These are phyloP conservation scores for Dalbergia cultrata DNA, from an alignment of 306 rosid genomes.

Conservation along the genomic window DNA sequence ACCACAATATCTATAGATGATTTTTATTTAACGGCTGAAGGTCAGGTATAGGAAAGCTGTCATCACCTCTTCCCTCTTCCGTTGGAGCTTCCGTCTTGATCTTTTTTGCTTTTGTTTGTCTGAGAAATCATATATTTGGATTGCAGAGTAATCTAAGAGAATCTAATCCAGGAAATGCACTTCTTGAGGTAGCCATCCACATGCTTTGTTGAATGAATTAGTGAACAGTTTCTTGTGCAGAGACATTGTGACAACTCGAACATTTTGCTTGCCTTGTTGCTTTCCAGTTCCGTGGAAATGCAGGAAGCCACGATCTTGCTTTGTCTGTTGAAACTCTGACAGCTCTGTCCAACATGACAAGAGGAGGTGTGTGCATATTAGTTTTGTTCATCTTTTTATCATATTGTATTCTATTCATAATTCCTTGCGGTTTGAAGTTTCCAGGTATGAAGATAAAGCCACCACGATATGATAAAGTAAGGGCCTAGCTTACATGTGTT, in stretches of 20 bases:
- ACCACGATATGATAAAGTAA: slow-evolving; percentile 93
- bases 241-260: slow-evolving; percentile 28
- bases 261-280: slow-evolving; percentile 21
- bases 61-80: slow-evolving; percentile 19
- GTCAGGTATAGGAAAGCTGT: slow-evolving; percentile 65
- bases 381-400: slow-evolving; percentile 10
- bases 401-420: slow-evolving; percentile 35
- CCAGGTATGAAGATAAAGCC: slow-evolving; percentile 88
- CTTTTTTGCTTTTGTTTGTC: neutral
- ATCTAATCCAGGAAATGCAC: slow-evolving; percentile 78
- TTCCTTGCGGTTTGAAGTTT: slow-evolving; percentile 48
- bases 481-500: slow-evolving; percentile 34
- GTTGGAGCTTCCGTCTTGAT: slow-evolving; percentile 5
- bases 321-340: slow-evolving; percentile 78
- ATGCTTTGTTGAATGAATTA: slow-evolving; percentile 4
- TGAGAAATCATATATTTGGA: slow-evolving; percentile 45
- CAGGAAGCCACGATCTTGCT: slow-evolving; percentile 95
- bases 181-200: slow-evolving; percentile 77
- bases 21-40: slow-evolving; percentile 88
- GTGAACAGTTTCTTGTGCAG: slow-evolving; percentile 4
- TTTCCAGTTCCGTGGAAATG: slow-evolving; percentile 81
- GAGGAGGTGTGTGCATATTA: slow-evolving; percentile 64
- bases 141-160: slow-evolving; percentile 82
- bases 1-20: slow-evolving; percentile 92
- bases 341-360: slow-evolving; percentile 67